Evolutionary conservation across 2,329 filamentous ascomycete genomes (phyloP), one percentile per base, ranked within the genome.

Genomic region (Ophiostoma sp.): DNA sequence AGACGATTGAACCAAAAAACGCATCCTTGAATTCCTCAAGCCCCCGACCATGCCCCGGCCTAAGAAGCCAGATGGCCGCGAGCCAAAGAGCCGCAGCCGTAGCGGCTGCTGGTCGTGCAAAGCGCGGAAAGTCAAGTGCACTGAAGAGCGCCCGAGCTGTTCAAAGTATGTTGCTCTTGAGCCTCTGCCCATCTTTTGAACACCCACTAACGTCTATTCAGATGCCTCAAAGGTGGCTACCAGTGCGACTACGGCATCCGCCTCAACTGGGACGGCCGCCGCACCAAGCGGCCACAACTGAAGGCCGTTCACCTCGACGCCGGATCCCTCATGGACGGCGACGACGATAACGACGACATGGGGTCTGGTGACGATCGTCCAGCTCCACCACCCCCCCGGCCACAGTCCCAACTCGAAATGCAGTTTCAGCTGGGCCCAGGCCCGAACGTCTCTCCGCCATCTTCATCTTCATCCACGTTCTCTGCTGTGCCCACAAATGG

Each of bases 71-170:
- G 87, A 88, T 73, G 88, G 88, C 72, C 86, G 86, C 74, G 88
- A 91, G 80, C 89, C 90, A 7, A 92, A 92, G 82, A 88, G 85
- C 78, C 85, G 90, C 78, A 91, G 89, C 77, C 87, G 90, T 64
- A 91, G 89, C 78, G 90, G 90, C 66, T 92, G 90, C 80, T 92
- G 90, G 90, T 92, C 91, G 15, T 95, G 93, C 84, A 95, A 95
- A 83, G 87, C 88, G 76, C 88, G 92, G 75, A 95, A 84, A 75
- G 81, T 84, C 76, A 95, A 95, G 84, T 95, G 93, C 82, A 92
- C 91, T 75, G 93, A 95, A 81, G 90, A 92, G 79, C 91, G 91
- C 76, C 93, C 93, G 17, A 83, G 82, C 75, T 95, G 93, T 81
- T 78, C 87, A 68, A 94, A 94, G 85, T 86, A 83, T 77, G 79